Evolutionary conservation across 163 green algal species (phyloP), one percentile per base, ranked within the genome.

Genomic region (Chlamydomonas reinhardtii): DNA sequence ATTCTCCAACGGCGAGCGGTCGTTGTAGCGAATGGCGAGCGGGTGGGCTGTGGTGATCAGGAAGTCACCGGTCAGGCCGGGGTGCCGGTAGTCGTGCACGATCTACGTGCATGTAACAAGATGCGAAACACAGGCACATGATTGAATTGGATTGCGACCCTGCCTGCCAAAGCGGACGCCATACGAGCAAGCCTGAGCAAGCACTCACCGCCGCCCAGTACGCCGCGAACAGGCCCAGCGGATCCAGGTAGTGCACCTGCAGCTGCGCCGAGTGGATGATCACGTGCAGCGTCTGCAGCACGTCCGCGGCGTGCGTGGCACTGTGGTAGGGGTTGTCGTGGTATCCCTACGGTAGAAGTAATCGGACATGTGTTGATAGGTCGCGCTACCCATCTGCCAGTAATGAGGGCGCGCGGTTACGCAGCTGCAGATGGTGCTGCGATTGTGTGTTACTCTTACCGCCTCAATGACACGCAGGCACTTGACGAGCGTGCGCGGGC

Each of bases 31-130:
- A 25, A 83, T 64, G 31, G 85, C 89, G 74, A 90, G 79, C 27
- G 69, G 69, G 73, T 92, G 81, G 16, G 43, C 52, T 5, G 73
- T 94, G 66, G 91, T 90, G n/a, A 96, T 84, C 29, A 97, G 87
- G 85, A 97, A 98, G 32, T 94, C 94, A 90, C 97, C 97, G 88
- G 92, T 95, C 2, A 98, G 91, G 20, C 94, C 95, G 11, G 93
- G 93, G 88, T 98, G 95, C 15, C 93, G 94, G 74, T 96, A 82
- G 85, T 98, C 95, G 85, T 98, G 95, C 54, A 97, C 48, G 32
- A 83, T 83, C 74, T 82, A 59, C 6, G 48, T 19, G 14, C 48
- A 56, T 56, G 48, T n/a, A n/a, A n/a, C n/a, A 19, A 56, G 9
- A 56, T 48, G 39, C 39, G 39, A 8, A 48, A 31, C 12, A 34